phyloP scores from a whole-genome alignment of 306 rosid genomes.

The Sicyos edulis region DNA sequence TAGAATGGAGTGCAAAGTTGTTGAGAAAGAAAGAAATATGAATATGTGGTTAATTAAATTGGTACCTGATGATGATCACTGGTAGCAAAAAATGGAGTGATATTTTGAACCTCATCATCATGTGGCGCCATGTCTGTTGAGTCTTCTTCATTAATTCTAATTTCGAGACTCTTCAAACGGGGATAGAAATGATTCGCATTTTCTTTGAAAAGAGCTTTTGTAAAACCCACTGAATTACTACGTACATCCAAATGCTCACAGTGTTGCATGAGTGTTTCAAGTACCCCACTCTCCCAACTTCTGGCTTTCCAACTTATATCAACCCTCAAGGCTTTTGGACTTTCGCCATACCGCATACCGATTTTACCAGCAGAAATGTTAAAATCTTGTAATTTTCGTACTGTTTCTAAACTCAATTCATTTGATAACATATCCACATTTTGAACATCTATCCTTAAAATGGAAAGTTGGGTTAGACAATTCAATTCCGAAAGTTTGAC shows the following conservation, averaged over 20 bases:
- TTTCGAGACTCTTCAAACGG: neutral
- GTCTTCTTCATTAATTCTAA: neutral
- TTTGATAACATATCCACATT: neutral
- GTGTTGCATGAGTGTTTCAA: neutral
- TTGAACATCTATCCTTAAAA: neutral
- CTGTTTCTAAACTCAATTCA: neutral
- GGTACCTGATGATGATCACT: neutral
- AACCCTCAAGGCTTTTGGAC: neutral
- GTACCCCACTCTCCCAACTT: neutral
- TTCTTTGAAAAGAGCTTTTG: neutral
- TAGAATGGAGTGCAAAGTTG: no score
- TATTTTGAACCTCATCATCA: neutral
- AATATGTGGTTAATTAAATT: no score
- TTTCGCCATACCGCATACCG: no score
- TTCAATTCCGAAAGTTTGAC: conserved; percentile 12
- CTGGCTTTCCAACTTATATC: neutral
- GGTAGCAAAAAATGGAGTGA: neutral
- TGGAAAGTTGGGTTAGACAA: neutral
- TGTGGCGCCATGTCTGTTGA: neutral
- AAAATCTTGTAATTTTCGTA: neutral
- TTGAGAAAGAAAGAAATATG: no score
- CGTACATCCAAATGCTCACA: neutral
- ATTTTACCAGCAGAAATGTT: neutral
- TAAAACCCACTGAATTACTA: neutral
- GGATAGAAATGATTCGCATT: neutral